Base-by-base conservation (phyloP, 2,329 filamentous ascomycete genomes). In the Biscogniauxia mediterranea region DNA sequence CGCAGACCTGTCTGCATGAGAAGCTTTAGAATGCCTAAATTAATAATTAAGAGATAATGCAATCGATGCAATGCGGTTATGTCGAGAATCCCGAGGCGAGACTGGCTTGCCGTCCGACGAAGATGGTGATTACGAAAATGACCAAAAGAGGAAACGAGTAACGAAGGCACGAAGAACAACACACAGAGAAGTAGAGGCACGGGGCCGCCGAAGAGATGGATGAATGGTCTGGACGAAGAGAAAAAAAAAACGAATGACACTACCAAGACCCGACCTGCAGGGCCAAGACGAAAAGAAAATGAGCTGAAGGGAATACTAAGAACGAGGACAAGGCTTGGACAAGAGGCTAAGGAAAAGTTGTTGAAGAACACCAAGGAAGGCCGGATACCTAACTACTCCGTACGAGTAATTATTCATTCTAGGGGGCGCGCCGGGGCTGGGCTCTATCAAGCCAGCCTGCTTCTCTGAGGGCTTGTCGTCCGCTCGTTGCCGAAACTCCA, bases 1-100 rank as follows among this genome's bases (percentile, higher is more conserved):
- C 6, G 38, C 38, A 46, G 38, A 46, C 38, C 58, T 64, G 61
- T 58, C 38, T 55, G 20, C 56, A 58, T 54, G 55, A 11, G 38
- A 46, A n/a, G 38, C 38, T 46, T 46, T 15, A 2, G 13, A n/a
- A n/a, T n/a, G 15, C 2, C 15, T 46, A n/a, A 46, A 46, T 46
- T 46, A 46, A 46, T 17, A n/a, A 46, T 46, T 46, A 46, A n/a
- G 38, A 15, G 38, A 15, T 46, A 46, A n/a, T 46, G 38, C 13
- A 46, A 11, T 15, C 17, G 38, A 46, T 46, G 38, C 38, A n/a
- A 46, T 3, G 38, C 15, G 15, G 38, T 46, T n/a, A 11, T 46
- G 15, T n/a, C 17, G 38, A 17, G 38, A 5, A n/a, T n/a, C 13
- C 15, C 38, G 17, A 46, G 17, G 13, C 38, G 5, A n/a, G 38